Percentiles rank a stretch among this genome's conserved stretches.
phyloP scores from a whole-genome alignment of 495 filamentous ascomycete species.

The Geoglossum glabrum region DNA sequence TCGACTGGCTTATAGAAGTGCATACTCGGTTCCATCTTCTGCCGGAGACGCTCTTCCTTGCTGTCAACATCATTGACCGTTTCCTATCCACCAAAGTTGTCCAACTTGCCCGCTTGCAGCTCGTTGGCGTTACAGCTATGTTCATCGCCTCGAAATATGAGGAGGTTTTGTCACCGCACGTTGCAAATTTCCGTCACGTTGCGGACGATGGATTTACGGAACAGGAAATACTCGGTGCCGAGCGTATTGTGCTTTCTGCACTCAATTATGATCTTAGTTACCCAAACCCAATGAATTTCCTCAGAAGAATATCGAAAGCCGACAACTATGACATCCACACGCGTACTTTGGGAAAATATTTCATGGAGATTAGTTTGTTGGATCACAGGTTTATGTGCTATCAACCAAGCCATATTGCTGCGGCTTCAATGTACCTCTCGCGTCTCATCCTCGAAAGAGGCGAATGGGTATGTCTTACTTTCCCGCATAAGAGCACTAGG shows the following conservation, averaged over 20 bases:
- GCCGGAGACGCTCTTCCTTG: constrained; percentile 92
- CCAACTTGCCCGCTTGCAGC: constrained; percentile 80
- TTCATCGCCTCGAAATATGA: constrained; percentile 99
- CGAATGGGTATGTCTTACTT: constrained; percentile 51
- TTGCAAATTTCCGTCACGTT: constrained; percentile 89
- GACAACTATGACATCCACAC: constrained; percentile 97
- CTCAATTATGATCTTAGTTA: constrained; percentile 96
- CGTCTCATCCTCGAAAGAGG: constrained; percentile 76
- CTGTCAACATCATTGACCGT: constrained; percentile 94
- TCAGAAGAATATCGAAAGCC: constrained; percentile 92
- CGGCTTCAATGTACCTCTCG: constrained; percentile 85
- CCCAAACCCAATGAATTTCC: constrained; percentile 98
- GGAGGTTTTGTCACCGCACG: constrained; percentile 89
- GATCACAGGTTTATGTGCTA: constrained; percentile 83
- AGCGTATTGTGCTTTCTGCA: constrained; percentile 74
- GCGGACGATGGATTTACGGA: constrained; percentile 95
- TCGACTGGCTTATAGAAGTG: constrained; percentile 97
- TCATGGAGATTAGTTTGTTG: constrained; percentile 92
- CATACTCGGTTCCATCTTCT: constrained; percentile 92
- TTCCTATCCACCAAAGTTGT: constrained; percentile 90
- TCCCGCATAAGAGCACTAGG: background rate
- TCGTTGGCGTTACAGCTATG: constrained; percentile 96
- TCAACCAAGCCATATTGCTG: constrained; percentile 72
- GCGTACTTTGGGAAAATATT: constrained; percentile 87
- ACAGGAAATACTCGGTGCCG: constrained; percentile 86